Percentiles rank a stretch among this genome's conserved stretches.
These are phyloP conservation scores for Scheffersomyces quercinus DNA, from an alignment of 1,139 yeast genomes.

Conservation along the genomic window DNA sequence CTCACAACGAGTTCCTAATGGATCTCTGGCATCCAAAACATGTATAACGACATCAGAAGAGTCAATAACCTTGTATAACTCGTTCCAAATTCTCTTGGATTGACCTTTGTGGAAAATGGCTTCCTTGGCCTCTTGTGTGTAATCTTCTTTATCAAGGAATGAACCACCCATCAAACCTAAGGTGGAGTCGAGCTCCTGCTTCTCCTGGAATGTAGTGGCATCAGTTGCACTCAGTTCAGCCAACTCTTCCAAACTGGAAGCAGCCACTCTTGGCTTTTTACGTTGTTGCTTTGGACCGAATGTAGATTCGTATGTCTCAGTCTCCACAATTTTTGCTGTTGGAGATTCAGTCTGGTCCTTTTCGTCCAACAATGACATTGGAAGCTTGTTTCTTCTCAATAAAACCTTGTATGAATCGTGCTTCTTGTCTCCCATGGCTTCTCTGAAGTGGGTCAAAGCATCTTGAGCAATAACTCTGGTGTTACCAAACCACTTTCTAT, in stretches of 20 bases:
- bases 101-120: conserved; percentile 96
- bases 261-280: conserved; percentile 82
- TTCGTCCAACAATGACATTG: conserved; percentile 93
- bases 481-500: conserved; percentile 96
- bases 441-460: conserved; percentile 90
- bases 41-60: conserved; percentile 97
- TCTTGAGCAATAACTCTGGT: conserved; percentile 97
- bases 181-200: conserved; percentile 71
- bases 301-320: conserved; percentile 78
- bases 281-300: conserved; percentile 97
- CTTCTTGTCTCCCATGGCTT: conserved; percentile 86
- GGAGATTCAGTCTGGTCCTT: conserved; percentile 75
- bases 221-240: conserved; percentile 64
- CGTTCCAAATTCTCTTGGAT: conserved; percentile 98
- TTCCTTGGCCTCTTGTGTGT: conserved; percentile 88
- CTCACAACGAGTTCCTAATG: conserved; percentile 91
- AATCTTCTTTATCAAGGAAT: conserved; percentile 70
- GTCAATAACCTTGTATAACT: conserved; percentile 92
- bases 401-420: conserved; percentile 87
- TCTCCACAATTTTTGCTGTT: conserved; percentile 76
- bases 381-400: conserved; percentile 85
- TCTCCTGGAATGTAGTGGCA: conserved; percentile 65
- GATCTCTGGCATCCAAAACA: conserved; percentile 96
- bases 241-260: conserved; percentile 77
- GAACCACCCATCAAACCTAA: conserved; percentile 77